These are phyloP conservation scores for Candida arabinofermentans DNA, from an alignment of 805 yeast species.

Conservation along the genomic window DNA sequence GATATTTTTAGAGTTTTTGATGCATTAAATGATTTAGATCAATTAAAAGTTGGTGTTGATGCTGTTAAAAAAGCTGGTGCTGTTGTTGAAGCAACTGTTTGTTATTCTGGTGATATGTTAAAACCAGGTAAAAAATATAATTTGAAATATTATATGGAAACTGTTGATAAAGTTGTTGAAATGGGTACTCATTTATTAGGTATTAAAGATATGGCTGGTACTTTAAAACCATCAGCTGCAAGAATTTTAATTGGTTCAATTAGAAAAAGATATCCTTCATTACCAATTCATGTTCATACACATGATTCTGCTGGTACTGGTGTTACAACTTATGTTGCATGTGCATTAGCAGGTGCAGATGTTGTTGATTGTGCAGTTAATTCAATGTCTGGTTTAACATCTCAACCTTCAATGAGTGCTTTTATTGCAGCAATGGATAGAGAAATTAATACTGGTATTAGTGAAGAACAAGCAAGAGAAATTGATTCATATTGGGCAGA, in stretches of 20 bases:
- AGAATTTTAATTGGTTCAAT: slow-evolving; percentile 71
- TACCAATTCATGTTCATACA: slow-evolving; percentile 97
- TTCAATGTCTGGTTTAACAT: slow-evolving; percentile 97
- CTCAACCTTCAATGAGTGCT: slow-evolving; percentile 96
- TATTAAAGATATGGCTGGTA: slow-evolving; percentile 99
- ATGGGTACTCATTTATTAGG: slow-evolving; percentile 98
- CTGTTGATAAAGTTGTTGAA: slow-evolving; percentile 77
- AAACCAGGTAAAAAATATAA: slow-evolving; percentile 94
- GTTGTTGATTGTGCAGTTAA: slow-evolving; percentile 96
- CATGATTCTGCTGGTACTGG: slow-evolving; percentile 99
- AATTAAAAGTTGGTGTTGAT: slow-evolving; percentile 93
- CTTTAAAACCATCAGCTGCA: slow-evolving; percentile 94
- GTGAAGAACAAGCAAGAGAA: slow-evolving; percentile 65
- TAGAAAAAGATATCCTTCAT: slow-evolving; percentile 82
- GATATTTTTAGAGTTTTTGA: slow-evolving; percentile 98
- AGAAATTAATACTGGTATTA: slow-evolving; percentile 69
- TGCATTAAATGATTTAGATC: slow-evolving; percentile 94
- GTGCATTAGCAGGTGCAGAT: slow-evolving; percentile 96
- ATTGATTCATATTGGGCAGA: slow-evolving; percentile 97
- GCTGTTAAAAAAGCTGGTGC: slow-evolving; percentile 99
- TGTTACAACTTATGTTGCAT: slow-evolving; percentile 93
- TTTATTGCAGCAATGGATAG: slow-evolving; percentile 90
- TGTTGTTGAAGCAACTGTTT: slow-evolving; percentile 96
- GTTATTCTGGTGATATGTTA: slow-evolving; percentile 99
- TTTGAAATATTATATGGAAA: slow-evolving; percentile 78